Evolutionary conservation across 805 yeast species (phyloP), one percentile per base, ranked within the genome.

Genomic region (Metschnikowia henanensis): DNA sequence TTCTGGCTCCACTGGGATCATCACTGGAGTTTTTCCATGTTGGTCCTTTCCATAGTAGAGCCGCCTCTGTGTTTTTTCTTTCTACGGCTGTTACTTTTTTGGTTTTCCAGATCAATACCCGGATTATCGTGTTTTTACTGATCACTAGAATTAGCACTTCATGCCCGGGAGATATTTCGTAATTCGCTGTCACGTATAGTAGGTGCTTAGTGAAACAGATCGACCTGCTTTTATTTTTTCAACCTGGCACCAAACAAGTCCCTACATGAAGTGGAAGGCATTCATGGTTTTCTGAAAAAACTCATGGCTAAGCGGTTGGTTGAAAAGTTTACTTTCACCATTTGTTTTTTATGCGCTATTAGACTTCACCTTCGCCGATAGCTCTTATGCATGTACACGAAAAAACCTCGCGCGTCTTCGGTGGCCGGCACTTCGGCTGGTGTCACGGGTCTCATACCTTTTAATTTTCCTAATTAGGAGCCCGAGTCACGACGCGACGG

Each of bases 81-180:
- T 62, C 51, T 45, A 51, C 56, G 60, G 53, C 43, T 47, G 53
- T 58, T 64, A 58, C 60, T 62, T 63, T 59, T 42, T 57, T 53
- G 53, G 51, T 37, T 50, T 49, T 73, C 76, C 63, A 70, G 60
- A 71, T 46, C 46, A 61, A 66, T 20, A 39, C 71, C 75, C 72
- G 76, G 72, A 65, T 70, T 69, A 58, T 71, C 76, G 76, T 70
- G 69, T 66, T 53, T 55, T 62, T 55, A 53, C 66, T 70, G 49
- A 41, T 55, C 65, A 52, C 62, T 70, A 68, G 72, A 55, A 57
- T 60, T 54, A 54, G 64, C 66, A 68, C 76, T 71, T 71, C 76
- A 71, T 71, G 76, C 76, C 75, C 76, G 75, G 76, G 68, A 59
- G 46, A 70, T 62, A 69, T 60, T 39, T 37, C 30, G 37, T 31